phyloP scores from a whole-genome alignment of 1,284 basidiomycete species.

The Sporisorium reilianum region DNA sequence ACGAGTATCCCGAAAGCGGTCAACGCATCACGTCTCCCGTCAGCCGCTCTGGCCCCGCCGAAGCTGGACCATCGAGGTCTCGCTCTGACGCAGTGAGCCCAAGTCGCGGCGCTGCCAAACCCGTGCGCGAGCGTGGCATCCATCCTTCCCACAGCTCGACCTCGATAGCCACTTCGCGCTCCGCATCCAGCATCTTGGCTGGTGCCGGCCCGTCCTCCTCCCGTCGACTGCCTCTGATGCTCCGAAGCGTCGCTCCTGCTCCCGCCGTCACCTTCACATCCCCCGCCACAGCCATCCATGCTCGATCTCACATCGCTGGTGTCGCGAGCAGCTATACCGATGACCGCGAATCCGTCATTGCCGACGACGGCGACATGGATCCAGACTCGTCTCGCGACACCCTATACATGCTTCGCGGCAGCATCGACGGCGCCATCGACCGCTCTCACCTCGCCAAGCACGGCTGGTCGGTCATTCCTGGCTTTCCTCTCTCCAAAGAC shows the following conservation, averaged over 20 bases:
- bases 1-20: constrained; percentile 36
- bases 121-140: constrained; percentile 4
- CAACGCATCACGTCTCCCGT: constrained; percentile 27
- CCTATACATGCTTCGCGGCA: constrained; percentile 30
- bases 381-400: constrained; percentile 45
- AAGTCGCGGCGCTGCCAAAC: neutral
- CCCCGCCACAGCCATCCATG: constrained; percentile 46
- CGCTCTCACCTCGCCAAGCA: constrained; percentile 49
- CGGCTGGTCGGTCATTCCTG: constrained; percentile 59
- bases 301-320: constrained; percentile 28
- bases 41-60: constrained; percentile 7
- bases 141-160: constrained; percentile 25
- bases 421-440: constrained; percentile 31
- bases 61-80: constrained; percentile 19
- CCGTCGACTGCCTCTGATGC: constrained; percentile 31
- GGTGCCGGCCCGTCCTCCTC: constrained; percentile 4
- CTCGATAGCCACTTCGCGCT: constrained; percentile 24
- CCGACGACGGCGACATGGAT: constrained; percentile 45
- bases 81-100: constrained; percentile 12
- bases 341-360: constrained; percentile 43
- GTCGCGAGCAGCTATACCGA: constrained; percentile 43
- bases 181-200: constrained; percentile 12
- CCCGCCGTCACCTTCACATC: constrained; percentile 56
- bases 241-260: constrained; percentile 43
- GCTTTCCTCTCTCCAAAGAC: constrained; percentile 62